phyloP scores from a whole-genome alignment of 2,329 filamentous ascomycete genomes.

The Delphinella strobiligena region DNA sequence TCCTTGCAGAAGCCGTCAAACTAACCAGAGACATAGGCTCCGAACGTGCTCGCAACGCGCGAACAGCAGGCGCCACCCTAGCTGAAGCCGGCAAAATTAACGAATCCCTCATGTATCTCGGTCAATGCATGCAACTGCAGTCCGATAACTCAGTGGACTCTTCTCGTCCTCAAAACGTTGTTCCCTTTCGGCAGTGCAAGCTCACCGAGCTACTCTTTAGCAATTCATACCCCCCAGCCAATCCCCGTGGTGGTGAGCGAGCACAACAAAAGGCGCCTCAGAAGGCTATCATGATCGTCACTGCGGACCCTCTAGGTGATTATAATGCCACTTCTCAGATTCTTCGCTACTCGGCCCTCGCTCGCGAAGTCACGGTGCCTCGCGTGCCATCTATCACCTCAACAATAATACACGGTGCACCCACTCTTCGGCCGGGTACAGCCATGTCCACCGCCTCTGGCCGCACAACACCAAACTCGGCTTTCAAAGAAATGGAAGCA shows the following conservation, averaged over 20 bases:
- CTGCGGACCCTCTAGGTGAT: conserved; percentile 82
- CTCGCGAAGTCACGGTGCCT: conserved; percentile 83
- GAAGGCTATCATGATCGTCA: conserved; percentile 90
- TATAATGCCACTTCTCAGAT: conserved; percentile 97
- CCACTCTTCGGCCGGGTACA: conserved; percentile 18
- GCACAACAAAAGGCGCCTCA: conserved; percentile 54
- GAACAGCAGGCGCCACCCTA: conserved; percentile 83
- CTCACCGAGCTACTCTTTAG: conserved; percentile 41
- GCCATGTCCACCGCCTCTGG: conserved; percentile 24
- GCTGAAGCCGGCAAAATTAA: conserved; percentile 98
- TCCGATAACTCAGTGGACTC: conserved; percentile 58
- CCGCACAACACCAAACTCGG: conserved; percentile 33
- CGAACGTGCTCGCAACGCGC: conserved; percentile 82
- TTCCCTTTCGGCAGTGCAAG: conserved; percentile 56
- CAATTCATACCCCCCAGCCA: conserved; percentile 35
- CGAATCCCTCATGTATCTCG: conserved; percentile 94
- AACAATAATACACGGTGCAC: conserved; percentile 41
- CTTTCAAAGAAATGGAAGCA: conserved; percentile 33
- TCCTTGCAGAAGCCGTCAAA: background rate
- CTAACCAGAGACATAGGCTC: conserved; percentile 43
- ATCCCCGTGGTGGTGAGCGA: conserved; percentile 22
- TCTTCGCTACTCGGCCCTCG: conserved; percentile 82
- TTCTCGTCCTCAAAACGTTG: conserved; percentile 40
- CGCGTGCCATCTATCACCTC: conserved; percentile 73
- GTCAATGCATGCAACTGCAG: conserved; percentile 93